Evolutionary conservation across 345 rosid genomes (phyloP).

Genomic region (Moricandia arvensis): DNA sequence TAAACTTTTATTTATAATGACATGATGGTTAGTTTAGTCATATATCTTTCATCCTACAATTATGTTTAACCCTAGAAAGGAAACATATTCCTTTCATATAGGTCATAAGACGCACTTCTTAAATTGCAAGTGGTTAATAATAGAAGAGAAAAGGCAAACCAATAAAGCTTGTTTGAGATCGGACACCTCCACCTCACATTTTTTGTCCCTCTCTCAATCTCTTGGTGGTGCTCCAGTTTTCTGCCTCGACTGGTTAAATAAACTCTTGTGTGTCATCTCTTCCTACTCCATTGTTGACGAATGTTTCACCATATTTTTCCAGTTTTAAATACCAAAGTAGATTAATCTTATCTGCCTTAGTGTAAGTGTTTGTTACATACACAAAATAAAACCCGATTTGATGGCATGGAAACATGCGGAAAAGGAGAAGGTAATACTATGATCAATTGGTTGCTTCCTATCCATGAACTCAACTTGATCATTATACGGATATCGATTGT

Average conservation of each 20-base stretch:
- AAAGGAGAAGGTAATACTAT: neutral
- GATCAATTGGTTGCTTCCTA: neutral
- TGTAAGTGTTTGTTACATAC: neutral
- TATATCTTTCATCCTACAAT: neutral
- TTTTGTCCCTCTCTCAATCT: neutral
- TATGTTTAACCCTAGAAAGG: neutral
- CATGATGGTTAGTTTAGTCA: neutral
- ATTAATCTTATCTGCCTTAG: neutral
- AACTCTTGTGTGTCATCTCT: neutral
- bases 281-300: neutral
- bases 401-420: neutral
- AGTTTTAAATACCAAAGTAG: neutral
- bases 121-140: neutral
- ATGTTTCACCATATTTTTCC: neutral
- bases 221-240: neutral
- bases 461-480: neutral
- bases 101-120: neutral
- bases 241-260: neutral
- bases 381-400: neutral
- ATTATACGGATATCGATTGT: neutral
- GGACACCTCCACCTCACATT: neutral
- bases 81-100: neutral
- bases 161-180: neutral
- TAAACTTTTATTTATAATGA: conserved; percentile 2
- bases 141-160: neutral